Percentiles rank a stretch among this genome's conserved stretches.
These are phyloP conservation scores for Penicillium arizonense DNA, from an alignment of 495 filamentous ascomycete species.

Conservation along the genomic window DNA sequence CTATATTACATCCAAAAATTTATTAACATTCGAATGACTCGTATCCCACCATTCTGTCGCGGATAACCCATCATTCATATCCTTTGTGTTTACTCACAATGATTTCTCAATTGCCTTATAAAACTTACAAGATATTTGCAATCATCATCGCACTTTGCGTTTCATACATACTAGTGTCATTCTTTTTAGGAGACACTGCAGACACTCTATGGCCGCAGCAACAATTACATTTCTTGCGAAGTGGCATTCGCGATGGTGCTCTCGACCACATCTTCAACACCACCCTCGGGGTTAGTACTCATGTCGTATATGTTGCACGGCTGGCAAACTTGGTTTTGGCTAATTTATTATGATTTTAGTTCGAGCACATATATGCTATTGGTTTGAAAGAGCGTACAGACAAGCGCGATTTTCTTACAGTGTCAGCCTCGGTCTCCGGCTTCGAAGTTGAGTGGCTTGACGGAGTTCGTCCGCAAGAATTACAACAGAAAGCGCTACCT, in stretches of 20 bases:
- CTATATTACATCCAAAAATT: too few relatives aligned
- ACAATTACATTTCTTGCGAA: neutral
- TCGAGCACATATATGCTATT: slow-evolving; percentile 53
- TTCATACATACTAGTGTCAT: too few relatives aligned
- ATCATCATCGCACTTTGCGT: too few relatives aligned
- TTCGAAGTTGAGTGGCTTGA: slow-evolving; percentile 55
- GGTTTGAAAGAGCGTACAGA: slow-evolving; percentile 60
- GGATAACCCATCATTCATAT: too few relatives aligned
- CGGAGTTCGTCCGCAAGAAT: slow-evolving; percentile 32
- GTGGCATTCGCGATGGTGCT: slow-evolving; percentile 8
- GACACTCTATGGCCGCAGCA: too few relatives aligned
- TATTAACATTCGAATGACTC: too few relatives aligned
- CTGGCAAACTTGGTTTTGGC: neutral
- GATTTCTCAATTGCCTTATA: too few relatives aligned
- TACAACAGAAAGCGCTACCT: slow-evolving; percentile 25
- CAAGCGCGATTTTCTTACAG: slow-evolving; percentile 57
- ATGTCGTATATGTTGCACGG: neutral
- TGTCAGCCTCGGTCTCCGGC: slow-evolving; percentile 51
- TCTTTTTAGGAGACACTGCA: too few relatives aligned
- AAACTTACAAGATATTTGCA: too few relatives aligned
- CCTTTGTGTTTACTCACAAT: too few relatives aligned
- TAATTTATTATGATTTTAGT: slow-evolving; percentile 13
- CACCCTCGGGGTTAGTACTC: slow-evolving; percentile 24
- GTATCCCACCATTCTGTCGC: too few relatives aligned
- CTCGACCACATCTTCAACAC: slow-evolving; percentile 27